A percentile compares a stretch with the other conserved stretches of the same genome.
Evolutionary conservation across 805 yeast species (phyloP).

Genomic region (Ogataea siamensis): DNA sequence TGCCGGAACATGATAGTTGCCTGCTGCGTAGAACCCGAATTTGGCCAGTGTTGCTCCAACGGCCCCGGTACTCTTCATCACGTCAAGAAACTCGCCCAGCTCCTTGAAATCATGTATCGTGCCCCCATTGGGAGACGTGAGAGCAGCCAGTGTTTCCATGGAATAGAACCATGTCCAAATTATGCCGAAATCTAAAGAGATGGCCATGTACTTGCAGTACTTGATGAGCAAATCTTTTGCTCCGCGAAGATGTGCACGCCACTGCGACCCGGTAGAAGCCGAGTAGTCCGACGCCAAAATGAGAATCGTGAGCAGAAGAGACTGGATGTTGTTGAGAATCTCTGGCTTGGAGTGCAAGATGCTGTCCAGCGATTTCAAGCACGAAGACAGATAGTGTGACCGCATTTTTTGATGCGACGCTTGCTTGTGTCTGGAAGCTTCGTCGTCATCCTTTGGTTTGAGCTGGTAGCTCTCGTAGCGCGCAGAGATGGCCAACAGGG

Average conservation of each 20-base stretch:
- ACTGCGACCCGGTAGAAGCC: conserved; percentile 52
- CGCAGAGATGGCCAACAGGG: conserved; percentile 73
- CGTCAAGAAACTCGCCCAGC: conserved; percentile 37
- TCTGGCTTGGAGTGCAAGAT: conserved; percentile 41
- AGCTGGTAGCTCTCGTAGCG: conserved; percentile 40
- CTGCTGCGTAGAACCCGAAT: conserved; percentile 33
- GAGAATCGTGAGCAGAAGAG: conserved; percentile 65
- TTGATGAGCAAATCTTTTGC: conserved; percentile 62
- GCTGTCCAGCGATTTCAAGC: conserved; percentile 59
- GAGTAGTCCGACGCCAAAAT: conserved; percentile 66
- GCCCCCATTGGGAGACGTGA: conserved; percentile 59
- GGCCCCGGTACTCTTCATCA: conserved; percentile 26
- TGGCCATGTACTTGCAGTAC: conserved; percentile 37
- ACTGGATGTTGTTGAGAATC: conserved; percentile 59
- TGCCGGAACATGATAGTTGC: conserved; percentile 16
- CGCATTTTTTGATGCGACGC: conserved; percentile 54
- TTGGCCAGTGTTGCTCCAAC: conserved; percentile 25
- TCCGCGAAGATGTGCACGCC: conserved; percentile 69
- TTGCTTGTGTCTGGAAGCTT: conserved; percentile 17
- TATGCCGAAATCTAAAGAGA: conserved; percentile 35
- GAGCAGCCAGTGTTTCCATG: conserved; percentile 60
- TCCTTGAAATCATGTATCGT: conserved; percentile 53
- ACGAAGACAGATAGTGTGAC: conserved; percentile 61
- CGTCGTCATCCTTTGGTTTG: conserved; percentile 18
- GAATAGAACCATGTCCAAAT: conserved; percentile 58